A percentile compares a stretch with the other conserved stretches of the same genome.
Conservation (phyloP, 2,329 filamentous ascomycete species). For the Uncinocarpus reesii region DNA sequence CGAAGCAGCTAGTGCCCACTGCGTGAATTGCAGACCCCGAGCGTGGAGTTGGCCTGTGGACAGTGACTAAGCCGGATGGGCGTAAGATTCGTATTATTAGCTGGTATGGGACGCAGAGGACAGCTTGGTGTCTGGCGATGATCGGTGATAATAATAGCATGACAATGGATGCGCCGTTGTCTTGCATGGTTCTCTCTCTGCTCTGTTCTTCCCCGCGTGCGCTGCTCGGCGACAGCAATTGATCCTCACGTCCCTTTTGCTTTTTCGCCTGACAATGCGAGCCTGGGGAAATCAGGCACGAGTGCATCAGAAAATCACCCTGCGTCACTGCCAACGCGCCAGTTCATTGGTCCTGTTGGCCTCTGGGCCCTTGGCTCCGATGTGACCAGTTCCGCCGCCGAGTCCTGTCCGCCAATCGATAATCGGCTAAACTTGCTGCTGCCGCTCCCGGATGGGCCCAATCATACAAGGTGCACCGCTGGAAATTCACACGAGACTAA, state of each 20-base stretch:
- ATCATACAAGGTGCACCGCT: not conserved
- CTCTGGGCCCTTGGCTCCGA: not conserved
- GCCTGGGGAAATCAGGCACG: conserved; percentile 11
- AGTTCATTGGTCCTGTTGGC: not conserved
- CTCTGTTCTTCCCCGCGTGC: conserved; percentile 3
- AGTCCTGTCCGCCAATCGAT: not conserved
- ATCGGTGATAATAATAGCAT: not conserved
- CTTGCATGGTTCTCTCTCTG: not conserved
- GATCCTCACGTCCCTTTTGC: not conserved
- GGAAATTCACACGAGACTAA: not conserved
- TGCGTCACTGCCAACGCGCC: conserved; percentile 6
- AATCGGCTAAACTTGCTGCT: conserved; percentile 6
- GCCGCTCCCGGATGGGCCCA: not conserved
- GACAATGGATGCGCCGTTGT: not conserved
- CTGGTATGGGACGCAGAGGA: no score
- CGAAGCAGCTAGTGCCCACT: not conserved
- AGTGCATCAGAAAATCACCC: conserved; percentile 3
- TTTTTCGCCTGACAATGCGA: conserved; percentile 6
- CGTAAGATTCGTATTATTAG: no score
- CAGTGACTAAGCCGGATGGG: not conserved
- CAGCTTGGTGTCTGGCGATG: no score
- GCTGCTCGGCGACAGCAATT: not conserved
- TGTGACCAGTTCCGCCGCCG: conserved; percentile 5
- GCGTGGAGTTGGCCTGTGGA: not conserved
- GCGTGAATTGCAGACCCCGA: not conserved